Evolutionary conservation across 345 rosid genomes (phyloP), one percentile per base, ranked within the genome.

Genomic region (Moricandia moricandioides): DNA sequence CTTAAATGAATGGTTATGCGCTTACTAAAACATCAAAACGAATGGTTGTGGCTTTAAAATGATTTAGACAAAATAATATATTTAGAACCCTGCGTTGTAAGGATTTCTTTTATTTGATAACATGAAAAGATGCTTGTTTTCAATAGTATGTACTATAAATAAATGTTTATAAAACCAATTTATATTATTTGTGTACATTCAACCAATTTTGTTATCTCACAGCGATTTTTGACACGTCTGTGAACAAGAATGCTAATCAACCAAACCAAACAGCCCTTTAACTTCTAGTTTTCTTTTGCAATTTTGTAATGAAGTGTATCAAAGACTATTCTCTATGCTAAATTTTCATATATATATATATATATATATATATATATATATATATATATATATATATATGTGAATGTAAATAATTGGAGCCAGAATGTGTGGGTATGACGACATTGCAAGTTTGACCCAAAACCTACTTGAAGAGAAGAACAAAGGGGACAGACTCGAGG

Each of bases 371-470:
- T 21, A 21, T 21, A 21, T 21, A 2, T 21, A 21, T 21, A 2
- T 21, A n/a, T n/a, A n/a, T n/a, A n/a, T n/a, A n/a, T n/a, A n/a
- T n/a, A n/a, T 29, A n/a, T 9, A 5, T 40, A 59, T 75, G 74
- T 59, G 52, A 65, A 45, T 57, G 76, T 65, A 34, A 33, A 71
- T 77, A 71, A 70, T 77, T 77, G 80, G 73, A 65, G 72, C 63
- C 72, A 72, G 31, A 17, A 60, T 78, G 64, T 78, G 69, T 66
- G 72, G 76, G 69, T 65, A 59, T 58, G 72, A 66, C 13, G 59
- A 62, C 34, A 24, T 0, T 58, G 37, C 27, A 55, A 65, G 54
- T 57, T 71, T 70, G 80, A 62, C 80, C 80, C 68, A 69, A 63
- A 60, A 16, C 27, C 67, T 58, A 71, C 62, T 71, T 65, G 71